Percentiles rank a stretch among this genome's conserved stretches.
Evolutionary conservation across 73 alveolate species (phyloP).

Genomic region (Paramecium bursaria): DNA sequence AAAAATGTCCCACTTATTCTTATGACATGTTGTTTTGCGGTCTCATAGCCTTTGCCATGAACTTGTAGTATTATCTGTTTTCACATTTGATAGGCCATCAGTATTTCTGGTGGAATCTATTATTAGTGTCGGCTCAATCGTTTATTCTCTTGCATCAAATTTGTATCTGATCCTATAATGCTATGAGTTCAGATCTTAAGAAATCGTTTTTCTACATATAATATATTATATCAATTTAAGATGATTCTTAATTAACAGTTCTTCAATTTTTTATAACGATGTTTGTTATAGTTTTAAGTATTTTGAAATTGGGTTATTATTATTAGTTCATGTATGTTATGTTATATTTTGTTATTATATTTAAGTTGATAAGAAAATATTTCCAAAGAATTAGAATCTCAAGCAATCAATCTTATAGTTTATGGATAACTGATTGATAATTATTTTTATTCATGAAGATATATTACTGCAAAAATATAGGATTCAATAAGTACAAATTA

Average conservation of each 20-base stretch:
- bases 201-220: slow-evolving; percentile 17
- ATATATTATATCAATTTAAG: slow-evolving; percentile 2
- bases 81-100: background rate
- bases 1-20: slow-evolving; percentile 63
- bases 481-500: background rate
- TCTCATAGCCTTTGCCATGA: slow-evolving; percentile 38
- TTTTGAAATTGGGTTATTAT: too few relatives aligned
- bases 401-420: background rate
- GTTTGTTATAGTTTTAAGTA: background rate
- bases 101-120: background rate
- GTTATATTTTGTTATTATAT: too few relatives aligned
- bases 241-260: background rate
- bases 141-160: slow-evolving; percentile 11
- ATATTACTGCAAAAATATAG: background rate
- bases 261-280: background rate
- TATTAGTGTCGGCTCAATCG: background rate
- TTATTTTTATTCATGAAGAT: background rate
- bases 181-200: background rate
- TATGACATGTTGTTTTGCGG: slow-evolving; percentile 21
- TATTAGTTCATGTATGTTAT: background rate
- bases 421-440: background rate
- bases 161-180: slow-evolving; percentile 2
- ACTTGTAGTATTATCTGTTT: slow-evolving; percentile 6
- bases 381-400: background rate
- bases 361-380: background rate